Evolutionary conservation across 441 rosid species (phyloP).

Genomic region (Dalechampia spathulata): DNA sequence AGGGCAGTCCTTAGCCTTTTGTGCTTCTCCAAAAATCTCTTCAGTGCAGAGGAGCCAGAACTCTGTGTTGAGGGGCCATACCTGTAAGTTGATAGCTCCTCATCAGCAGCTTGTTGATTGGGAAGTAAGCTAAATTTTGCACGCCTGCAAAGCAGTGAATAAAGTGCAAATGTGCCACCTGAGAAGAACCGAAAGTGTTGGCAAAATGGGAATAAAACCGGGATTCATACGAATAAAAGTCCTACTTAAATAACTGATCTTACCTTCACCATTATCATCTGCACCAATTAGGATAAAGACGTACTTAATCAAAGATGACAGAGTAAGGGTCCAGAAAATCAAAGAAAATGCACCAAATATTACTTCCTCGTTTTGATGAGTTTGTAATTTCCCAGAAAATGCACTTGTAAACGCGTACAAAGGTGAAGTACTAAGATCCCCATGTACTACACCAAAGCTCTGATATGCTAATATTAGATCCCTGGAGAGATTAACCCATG

Average conservation of each 20-base stretch:
- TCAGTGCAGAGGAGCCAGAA: conserved; percentile 39
- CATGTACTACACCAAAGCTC: conserved; percentile 84
- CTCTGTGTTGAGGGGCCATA: conserved; percentile 41
- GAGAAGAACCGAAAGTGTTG: conserved; percentile 25
- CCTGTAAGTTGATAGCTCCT: conserved; percentile 81
- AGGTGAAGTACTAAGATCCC: conserved; percentile 77
- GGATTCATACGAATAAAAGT: neutral
- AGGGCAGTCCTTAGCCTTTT: conserved; percentile 56
- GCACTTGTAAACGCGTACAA: conserved; percentile 62
- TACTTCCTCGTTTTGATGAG: conserved; percentile 43
- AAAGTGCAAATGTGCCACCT: no score
- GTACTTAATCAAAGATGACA: conserved; percentile 66
- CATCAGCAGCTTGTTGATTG: conserved; percentile 93
- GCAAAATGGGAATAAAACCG: neutral
- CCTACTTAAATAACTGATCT: conserved; percentile 1
- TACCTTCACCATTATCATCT: conserved; percentile 85
- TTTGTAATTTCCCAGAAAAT: conserved; percentile 49
- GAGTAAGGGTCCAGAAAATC: no score
- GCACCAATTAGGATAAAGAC: conserved; percentile 52
- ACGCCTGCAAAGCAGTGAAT: no score
- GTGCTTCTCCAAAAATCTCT: conserved; percentile 70
- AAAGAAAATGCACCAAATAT: no score
- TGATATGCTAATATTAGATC: conserved; percentile 75
- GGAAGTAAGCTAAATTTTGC: conserved; percentile 80
- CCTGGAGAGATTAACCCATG: conserved; percentile 50